Percentiles rank a stretch among this genome's conserved stretches.
Evolutionary conservation across 2,329 filamentous ascomycete species (phyloP).

Genomic region (Trichoderma sp.): DNA sequence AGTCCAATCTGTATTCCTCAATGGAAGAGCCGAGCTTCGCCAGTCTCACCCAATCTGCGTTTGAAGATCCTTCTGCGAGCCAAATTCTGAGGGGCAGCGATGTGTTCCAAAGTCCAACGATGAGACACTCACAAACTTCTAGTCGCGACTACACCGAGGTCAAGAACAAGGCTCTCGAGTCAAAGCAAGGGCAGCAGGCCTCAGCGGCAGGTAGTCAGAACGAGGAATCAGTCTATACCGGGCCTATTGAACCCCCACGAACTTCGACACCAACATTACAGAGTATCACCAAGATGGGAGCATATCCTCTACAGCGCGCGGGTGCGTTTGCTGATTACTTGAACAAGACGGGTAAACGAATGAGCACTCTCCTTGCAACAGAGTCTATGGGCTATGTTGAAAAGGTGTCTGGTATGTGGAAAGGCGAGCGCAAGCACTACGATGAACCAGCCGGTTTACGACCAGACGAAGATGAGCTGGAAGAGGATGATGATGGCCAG

Average conservation of each 20-base stretch:
- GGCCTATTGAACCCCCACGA: constrained; percentile 26
- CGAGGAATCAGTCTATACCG: constrained; percentile 30
- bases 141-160: constrained; percentile 26
- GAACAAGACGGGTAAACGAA: constrained; percentile 72
- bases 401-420: constrained; percentile 97
- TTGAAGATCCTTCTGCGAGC: constrained; percentile 81
- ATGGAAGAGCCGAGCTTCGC: constrained; percentile 73
- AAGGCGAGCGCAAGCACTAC: constrained; percentile 87
- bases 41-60: constrained; percentile 65
- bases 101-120: constrained; percentile 79
- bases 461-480: constrained; percentile 55
- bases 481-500: constrained; percentile 62
- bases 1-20: constrained; percentile 71
- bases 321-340: constrained; percentile 81
- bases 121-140: constrained; percentile 50
- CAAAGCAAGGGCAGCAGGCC: constrained; percentile 16
- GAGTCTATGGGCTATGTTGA: constrained; percentile 96
- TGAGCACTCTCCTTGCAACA: constrained; percentile 78
- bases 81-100: constrained; percentile 86
- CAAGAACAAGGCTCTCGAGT: constrained; percentile 24
- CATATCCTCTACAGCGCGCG: constrained; percentile 80
- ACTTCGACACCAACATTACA: constrained; percentile 46
- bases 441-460: constrained; percentile 56
- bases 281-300: constrained; percentile 58
- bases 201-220: constrained; percentile 41